Base-by-base conservation (phyloP, 768 basidiomycete genomes). In the Cystobasidium onofrii region DNA sequence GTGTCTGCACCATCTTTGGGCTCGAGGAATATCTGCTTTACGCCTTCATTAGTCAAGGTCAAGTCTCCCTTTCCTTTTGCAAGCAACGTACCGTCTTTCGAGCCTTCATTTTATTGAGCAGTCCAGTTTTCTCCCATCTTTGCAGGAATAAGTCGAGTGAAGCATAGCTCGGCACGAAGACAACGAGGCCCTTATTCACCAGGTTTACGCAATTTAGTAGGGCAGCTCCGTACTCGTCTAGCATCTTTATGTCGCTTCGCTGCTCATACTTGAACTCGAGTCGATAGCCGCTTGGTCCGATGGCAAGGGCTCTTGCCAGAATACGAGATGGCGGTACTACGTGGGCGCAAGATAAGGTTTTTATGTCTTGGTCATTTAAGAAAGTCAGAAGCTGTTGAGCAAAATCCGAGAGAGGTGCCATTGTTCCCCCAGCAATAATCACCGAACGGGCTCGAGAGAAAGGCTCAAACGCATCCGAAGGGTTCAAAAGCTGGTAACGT, bases 381-480 rank as follows among this genome's bases (percentile, higher is more conserved):
- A 85, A 83, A 0, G 87, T 83, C 77, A 99, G 91, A 6, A 98
- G 83, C 77, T 97, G 93, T 64, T 84, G 84, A 25, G 87, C 82
- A 18, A 97, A 86, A 80, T 96, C 93, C n/a, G 88, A 87, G 63
- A 96, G 92, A n/a, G 95, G 95, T 7, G 92, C 92, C 96, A 99
- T 97, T 0, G 95, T 99, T 3, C 95, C 95, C 10, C 95, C 95
- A 9, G 96, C 95, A 44, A 99, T 83, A 33, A 98, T 82, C n/a
- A 98, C 88, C 1, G 90, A 86, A 43, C 91, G 83, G 0, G 93
- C 91, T 29, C 85, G 84, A 0, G 91, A 86, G 6, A 97, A 86
- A n/a, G 91, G 89, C 69, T 85, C 83, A 79, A 98, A 98, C 73
- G 88, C 85, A 6, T 90, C 89, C 0, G 91, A 86, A 0, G 96